Conservation (phyloP, 2,329 filamentous ascomycete species). For the Pestalotiopsis sp. region DNA sequence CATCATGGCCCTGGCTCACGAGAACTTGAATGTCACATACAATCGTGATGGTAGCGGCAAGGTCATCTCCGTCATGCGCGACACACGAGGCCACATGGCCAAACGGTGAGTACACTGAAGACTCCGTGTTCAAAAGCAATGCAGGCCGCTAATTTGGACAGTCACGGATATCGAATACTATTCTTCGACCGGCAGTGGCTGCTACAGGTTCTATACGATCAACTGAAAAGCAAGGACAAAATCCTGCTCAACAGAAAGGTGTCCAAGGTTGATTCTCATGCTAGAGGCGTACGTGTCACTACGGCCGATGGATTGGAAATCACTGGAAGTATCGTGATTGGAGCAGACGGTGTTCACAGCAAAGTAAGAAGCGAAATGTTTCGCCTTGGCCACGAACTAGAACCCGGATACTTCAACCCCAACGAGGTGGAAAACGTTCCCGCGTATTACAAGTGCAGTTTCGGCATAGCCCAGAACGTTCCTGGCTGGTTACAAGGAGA, state of each 20-base stretch:
- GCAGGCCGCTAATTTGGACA: not conserved
- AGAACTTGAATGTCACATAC: not conserved
- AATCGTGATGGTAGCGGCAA: constrained; percentile 17
- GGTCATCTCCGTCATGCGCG: constrained; percentile 13
- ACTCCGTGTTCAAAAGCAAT: no score
- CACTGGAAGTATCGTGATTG: constrained; percentile 37
- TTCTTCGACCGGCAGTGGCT: constrained; percentile 40
- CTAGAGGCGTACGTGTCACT: constrained; percentile 30
- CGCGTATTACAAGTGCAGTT: constrained; percentile 37
- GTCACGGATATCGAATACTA: constrained; percentile 33
- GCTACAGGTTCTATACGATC: constrained; percentile 35
- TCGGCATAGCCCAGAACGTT: constrained; percentile 37
- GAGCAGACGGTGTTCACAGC: constrained; percentile 45
- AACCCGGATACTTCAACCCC: constrained; percentile 26
- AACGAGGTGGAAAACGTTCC: constrained; percentile 23
- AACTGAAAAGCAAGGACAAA: constrained; percentile 35
- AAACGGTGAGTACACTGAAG: not conserved
- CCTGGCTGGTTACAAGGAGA: constrained; percentile 21
- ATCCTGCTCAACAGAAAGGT: constrained; percentile 33
- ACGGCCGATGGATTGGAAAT: constrained; percentile 32
- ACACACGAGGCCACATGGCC: constrained; percentile 4
- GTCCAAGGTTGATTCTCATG: constrained; percentile 24
- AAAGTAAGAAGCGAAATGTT: constrained; percentile 29
- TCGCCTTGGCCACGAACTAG: constrained; percentile 19
- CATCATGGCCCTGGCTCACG: constrained; percentile 15